Evolutionary conservation across 225 moss, liverwort and hornwort species (phyloP).

Genomic region (Sphagnum contortum): DNA sequence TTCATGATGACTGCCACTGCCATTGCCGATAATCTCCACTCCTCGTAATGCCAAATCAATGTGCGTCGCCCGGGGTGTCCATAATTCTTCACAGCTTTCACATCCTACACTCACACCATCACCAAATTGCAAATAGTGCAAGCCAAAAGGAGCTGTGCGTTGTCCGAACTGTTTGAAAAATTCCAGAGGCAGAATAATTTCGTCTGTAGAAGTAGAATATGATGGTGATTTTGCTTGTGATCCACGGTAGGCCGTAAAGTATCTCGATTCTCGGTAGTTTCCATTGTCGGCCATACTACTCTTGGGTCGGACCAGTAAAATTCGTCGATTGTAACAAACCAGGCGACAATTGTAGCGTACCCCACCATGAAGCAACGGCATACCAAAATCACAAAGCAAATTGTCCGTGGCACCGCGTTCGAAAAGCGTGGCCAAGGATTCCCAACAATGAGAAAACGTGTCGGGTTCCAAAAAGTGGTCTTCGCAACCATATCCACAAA

Average conservation of each 20-base stretch:
- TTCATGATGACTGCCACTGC: conserved; percentile 97
- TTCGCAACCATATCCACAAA: conserved; percentile 96
- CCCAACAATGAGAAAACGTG: conserved; percentile 83
- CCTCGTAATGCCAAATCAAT: conserved; percentile 60
- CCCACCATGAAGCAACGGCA: conserved; percentile 67
- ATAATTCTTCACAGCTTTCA: conserved; percentile 93
- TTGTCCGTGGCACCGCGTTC: conserved; percentile 63
- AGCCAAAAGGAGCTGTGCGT: conserved; percentile 65
- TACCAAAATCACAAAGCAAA: conserved; percentile 90
- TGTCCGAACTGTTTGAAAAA: too few relatives aligned
- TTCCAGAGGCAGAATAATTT: too few relatives aligned
- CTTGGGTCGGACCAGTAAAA: conserved; percentile 80
- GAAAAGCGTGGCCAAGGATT: conserved; percentile 73
- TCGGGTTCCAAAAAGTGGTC: conserved; percentile 90
- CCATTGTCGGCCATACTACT: conserved; percentile 87
- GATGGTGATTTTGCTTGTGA: conserved; percentile 51
- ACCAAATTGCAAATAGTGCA: too few relatives aligned
- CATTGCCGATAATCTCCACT: conserved; percentile 88
- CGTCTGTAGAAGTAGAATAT: conserved; percentile 56
- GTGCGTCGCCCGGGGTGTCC: conserved; percentile 73
- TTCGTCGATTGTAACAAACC: conserved; percentile 63
- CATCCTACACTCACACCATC: conserved; percentile 62
- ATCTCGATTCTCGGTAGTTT: conserved; percentile 82
- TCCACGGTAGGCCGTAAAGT: conserved; percentile 81
- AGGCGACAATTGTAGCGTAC: conserved; percentile 92